phyloP scores from a whole-genome alignment of 2,329 filamentous ascomycete species.

The Fusarium gaditjirri region DNA sequence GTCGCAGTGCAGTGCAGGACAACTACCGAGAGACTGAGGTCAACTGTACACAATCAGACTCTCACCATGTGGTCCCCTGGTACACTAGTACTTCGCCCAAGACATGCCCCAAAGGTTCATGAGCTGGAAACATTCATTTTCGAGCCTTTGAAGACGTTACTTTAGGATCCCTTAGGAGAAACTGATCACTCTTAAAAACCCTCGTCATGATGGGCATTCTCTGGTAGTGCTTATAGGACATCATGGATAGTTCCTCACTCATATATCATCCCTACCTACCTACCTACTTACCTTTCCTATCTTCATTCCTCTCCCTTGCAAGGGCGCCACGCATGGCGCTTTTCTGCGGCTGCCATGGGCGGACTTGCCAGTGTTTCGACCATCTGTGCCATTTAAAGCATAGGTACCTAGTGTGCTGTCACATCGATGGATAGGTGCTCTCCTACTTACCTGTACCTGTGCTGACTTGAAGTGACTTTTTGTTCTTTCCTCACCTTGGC shows the following conservation, averaged over 20 bases:
- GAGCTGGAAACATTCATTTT: neutral
- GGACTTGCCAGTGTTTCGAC: constrained; percentile 35
- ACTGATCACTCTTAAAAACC: neutral
- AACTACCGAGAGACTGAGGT: constrained; percentile 25
- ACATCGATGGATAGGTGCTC: constrained; percentile 1
- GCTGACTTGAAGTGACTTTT: constrained; percentile 1
- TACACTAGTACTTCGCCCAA: constrained; percentile 31
- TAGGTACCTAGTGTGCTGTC: constrained; percentile 31
- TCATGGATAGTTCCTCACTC: constrained; percentile 10
- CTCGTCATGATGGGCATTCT: constrained; percentile 1
- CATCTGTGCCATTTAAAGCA: constrained; percentile 32
- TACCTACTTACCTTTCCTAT: neutral
- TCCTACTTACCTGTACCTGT: neutral
- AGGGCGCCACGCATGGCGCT: constrained; percentile 27
- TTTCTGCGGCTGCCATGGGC: constrained; percentile 27
- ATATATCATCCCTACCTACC: constrained; percentile 15
- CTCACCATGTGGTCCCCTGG: constrained; percentile 33
- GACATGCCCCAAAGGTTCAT: constrained; percentile 30
- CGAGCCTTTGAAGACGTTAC: constrained; percentile 1
- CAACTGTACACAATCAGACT: constrained; percentile 17
- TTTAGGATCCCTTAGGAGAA: neutral
- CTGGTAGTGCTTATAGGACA: neutral
- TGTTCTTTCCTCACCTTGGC: constrained; percentile 14
- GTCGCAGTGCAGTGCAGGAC: constrained; percentile 14
- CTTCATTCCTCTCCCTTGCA: constrained; percentile 9